Evolutionary conservation across 805 yeast genomes (phyloP).

Genomic region (Monosporozyma aerobia): DNA sequence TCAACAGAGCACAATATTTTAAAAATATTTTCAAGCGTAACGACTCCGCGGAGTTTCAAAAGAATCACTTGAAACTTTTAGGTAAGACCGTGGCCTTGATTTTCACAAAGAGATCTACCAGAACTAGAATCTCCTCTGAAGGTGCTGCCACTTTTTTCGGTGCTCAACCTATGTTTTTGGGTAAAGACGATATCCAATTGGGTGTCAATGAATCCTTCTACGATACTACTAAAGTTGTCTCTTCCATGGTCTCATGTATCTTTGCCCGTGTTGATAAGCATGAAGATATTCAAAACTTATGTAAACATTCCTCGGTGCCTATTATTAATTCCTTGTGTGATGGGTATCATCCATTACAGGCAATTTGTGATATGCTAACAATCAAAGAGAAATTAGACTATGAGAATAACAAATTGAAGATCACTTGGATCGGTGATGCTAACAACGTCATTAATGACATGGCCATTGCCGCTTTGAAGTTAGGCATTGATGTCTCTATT

Average conservation of each 20-base stretch:
- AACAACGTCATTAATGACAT: slow-evolving; percentile 93
- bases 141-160: slow-evolving; percentile 92
- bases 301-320: slow-evolving; percentile 77
- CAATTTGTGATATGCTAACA: slow-evolving; percentile 83
- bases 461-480: slow-evolving; percentile 75
- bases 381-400: slow-evolving; percentile 51
- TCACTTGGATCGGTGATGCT: slow-evolving; percentile 96
- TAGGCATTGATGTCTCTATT: slow-evolving; percentile 52
- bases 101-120: slow-evolving; percentile 86
- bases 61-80: slow-evolving; percentile 42
- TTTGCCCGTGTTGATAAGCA: slow-evolving; percentile 93
- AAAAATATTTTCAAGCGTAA: slow-evolving; percentile 55
- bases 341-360: slow-evolving; percentile 88
- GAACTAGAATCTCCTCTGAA: slow-evolving; percentile 90
- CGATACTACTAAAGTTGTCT: slow-evolving; percentile 81
- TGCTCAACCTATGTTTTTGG: slow-evolving; percentile 92
- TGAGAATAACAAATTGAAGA: slow-evolving; percentile 42
- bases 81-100: slow-evolving; percentile 80
- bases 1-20: slow-evolving; percentile 66
- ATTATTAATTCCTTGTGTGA: slow-evolving; percentile 92
- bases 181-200: slow-evolving; percentile 91
- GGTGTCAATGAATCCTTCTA: slow-evolving; percentile 90
- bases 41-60: slow-evolving; percentile 29
- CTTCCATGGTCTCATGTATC: slow-evolving; percentile 93
- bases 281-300: slow-evolving; percentile 67